Base-by-base conservation (phyloP, 441 rosid genomes). In the Arabidopsis lyrata region DNA sequence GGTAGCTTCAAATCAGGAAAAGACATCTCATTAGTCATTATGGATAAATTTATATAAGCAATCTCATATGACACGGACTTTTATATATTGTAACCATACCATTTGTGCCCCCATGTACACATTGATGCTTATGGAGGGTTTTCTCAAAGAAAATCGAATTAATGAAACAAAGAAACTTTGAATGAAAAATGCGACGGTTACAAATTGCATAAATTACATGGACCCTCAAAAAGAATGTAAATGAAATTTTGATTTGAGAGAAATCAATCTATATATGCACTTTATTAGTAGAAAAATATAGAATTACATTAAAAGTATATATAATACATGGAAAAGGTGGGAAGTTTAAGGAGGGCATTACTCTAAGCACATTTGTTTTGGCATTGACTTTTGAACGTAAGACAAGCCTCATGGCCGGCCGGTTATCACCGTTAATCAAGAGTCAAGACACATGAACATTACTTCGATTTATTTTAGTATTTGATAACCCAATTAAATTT, bases 371-470 rank as follows among this genome's bases (percentile, higher is more conserved):
- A 62, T 54, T 75, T 61, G 69, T 68, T 44, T 63, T 24, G 50
- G 63, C 70, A 36, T 75, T 75, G 70, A 75, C 75, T 75, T 75
- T 62, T 27, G 68, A 41, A 34, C 55, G 53, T 67, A 75, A 34
- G 73, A 75, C 52, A 62, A 66, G 52, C 52, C 74, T 62, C 74
- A 68, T 75, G 75, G 24, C 53, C 53, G 70, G 70, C 65, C 63
- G 70, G 70, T 75, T 69, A 54, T 61, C 74, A 61, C 64, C 70
- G 74, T 44, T 68, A 45, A 75, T n/a, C n/a, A n/a, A n/a, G n/a
- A n/a, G n/a, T 75, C 74, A 75, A 68, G 74, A 68, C 53, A 68
- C 64, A 75, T 75, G 74, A 62, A 27, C 56, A 60, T 50, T 75
- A 36, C 41, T 74, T 52, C 3, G 16, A 49, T 59, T 66, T 22